These are phyloP conservation scores for Malus hybrid DNA, from an alignment of 331 rosid genomes.

Conservation along the genomic window DNA sequence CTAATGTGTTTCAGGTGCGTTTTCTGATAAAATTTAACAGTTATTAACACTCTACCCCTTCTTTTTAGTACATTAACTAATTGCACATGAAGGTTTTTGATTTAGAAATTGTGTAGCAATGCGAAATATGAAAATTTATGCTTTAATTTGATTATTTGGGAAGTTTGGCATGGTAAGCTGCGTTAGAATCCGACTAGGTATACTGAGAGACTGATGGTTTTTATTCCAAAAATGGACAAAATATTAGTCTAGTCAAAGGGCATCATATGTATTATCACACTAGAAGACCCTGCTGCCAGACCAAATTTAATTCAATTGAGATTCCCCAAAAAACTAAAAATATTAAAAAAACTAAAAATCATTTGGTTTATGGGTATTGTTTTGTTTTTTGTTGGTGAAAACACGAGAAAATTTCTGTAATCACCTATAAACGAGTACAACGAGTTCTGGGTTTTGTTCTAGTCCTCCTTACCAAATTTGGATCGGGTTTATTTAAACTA, in stretches of 20 bases:
- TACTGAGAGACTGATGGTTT: neutral
- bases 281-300: neutral
- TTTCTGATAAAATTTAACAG: neutral
- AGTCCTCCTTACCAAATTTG: neutral
- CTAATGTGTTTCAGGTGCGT: conserved; percentile 62
- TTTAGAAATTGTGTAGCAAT: neutral
- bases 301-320: neutral
- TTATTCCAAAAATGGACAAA: neutral
- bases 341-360: neutral
- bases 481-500: no score
- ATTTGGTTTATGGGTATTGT: no score
- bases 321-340: neutral
- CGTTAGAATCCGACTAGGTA: neutral
- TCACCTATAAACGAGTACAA: no score
- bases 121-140: neutral
- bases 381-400: no score
- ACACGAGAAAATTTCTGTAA: no score
- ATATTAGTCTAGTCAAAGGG: neutral
- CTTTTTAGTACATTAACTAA: neutral
- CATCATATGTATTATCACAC: neutral
- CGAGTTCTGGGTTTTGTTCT: neutral
- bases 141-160: neutral
- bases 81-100: neutral
- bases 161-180: neutral
- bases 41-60: neutral